These are phyloP conservation scores for Phytophthora pinifolia DNA, from an alignment of 352 stramenopile species.

Conservation along the genomic window DNA sequence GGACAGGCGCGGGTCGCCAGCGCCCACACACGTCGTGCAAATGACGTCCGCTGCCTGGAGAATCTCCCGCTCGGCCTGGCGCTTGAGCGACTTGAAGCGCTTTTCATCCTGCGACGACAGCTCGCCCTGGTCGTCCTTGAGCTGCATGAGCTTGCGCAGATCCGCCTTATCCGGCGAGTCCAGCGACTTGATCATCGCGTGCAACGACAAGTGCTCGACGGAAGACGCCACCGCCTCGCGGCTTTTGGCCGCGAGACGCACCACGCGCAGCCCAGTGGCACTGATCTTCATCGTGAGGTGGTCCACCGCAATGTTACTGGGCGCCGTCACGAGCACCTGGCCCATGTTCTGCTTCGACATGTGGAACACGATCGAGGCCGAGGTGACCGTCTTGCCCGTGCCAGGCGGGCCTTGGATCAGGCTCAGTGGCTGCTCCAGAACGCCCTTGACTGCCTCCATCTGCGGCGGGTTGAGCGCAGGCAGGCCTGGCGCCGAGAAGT, in stretches of 20 bases:
- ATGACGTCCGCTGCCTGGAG: conserved; percentile 99
- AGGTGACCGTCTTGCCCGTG: conserved; percentile 98
- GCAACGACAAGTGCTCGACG: conserved; percentile 97
- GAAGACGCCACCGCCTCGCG: conserved; percentile 93
- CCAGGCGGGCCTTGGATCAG: conserved; percentile 98
- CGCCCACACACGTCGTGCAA: conserved; percentile 98
- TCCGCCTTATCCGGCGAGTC: conserved; percentile 91
- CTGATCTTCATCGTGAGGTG: conserved; percentile 97
- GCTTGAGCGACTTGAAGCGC: conserved; percentile 93
- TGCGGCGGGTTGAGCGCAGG: conserved; percentile 98
- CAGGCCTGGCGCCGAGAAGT: conserved; percentile 93
- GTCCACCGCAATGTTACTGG: conserved; percentile 99
- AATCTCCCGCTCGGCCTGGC: conserved; percentile 95
- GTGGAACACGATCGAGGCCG: conserved; percentile 99
- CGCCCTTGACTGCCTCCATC: conserved; percentile 93
- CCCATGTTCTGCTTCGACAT: conserved; percentile 98
- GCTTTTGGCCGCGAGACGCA: conserved; percentile 98
- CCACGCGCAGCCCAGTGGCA: conserved; percentile 96
- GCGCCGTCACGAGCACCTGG: conserved; percentile 98
- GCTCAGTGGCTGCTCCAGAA: conserved; percentile 96
- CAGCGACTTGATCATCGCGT: conserved; percentile 95
- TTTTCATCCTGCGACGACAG: conserved; percentile 96
- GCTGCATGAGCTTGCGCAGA: conserved; percentile 89
- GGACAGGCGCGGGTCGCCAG: conserved; percentile 96
- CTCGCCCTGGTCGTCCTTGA: conserved; percentile 96